Base-by-base conservation (phyloP, 768 basidiomycete species). In the Russula olivacea region DNA sequence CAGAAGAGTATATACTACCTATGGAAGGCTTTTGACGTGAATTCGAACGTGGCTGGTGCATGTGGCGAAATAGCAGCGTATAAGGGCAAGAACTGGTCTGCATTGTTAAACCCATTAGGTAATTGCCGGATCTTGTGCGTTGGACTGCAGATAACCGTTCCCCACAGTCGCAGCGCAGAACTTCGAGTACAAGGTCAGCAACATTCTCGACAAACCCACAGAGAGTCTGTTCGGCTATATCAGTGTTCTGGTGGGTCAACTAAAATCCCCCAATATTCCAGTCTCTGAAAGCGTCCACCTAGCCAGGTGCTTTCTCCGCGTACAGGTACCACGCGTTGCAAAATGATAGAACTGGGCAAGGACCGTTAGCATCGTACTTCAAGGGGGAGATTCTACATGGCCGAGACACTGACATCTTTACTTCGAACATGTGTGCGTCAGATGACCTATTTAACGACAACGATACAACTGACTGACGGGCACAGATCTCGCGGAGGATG, bases 31-130 rank as follows among this genome's bases (percentile, higher is more conserved):
- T 94, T 94, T 69, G 92, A 94, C 70, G 76, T 94, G 65, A 89
- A 93, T 72, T 92, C 90, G 9, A 96, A 89, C 64, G 92, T 98
- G 14, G 95, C 84, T 12, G 96, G 95, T 19, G 94, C 96, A 12
- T 98, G 96, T 73, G 96, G 96, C n/a, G 96, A 98, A 75, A 93
- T 96, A 70, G 89, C 91, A 10, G 86, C 81, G 15, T 90, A 93
- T 76, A 98, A 98, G 73, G 96, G 95, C 64, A 86, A 86, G 76
- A 86, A 87, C 61, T 94, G 94, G 90, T 81, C 79, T 17, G 80
- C 82, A 25, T 78, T 93, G 56, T 69, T 93, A 64, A 98, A 97
- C 71, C 94, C 94, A 0, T 78, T 97, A 21, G 89, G 88, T 88
- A 70, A 28, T 78, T 19, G 9, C 25, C 23, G 8, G 12, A 40